Base-by-base conservation (phyloP, 768 basidiomycete species). In the Hypholoma fasciculare region DNA sequence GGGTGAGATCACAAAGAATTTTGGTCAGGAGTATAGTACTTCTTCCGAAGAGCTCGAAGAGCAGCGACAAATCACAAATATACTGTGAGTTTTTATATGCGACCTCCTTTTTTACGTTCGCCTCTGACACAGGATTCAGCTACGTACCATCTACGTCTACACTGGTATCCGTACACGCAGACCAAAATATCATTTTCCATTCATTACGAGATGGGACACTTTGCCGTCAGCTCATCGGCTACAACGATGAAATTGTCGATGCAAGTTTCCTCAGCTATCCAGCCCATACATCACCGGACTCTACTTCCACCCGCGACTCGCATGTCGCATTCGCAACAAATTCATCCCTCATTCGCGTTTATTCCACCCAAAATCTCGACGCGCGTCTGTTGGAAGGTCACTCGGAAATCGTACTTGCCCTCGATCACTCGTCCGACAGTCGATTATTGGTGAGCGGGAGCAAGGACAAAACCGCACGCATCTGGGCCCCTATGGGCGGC, bases 191-290 rank as follows among this genome's bases (percentile, higher is more conserved):
- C 64, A 80, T 95, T 48, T 94, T 94, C 74, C 87, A 95, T 71
- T 94, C 92, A 2, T 76, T 96, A 7, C 71, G 78, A n/a, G 83
- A 84, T 1, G 81, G 80, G 34, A 75, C 81, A 8, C 74, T 92
- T 23, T 76, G 80, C 2, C 88, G 91, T 16, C 96, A 98, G 65
- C 75, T 98, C 63, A 87, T 98, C 65, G 97, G 97, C 0, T 99
- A 90, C 80, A 98, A 98, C 71, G 97, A 99, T 72, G 96, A 98
- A 72, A 95, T 98, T 63, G 90, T 98, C 51, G 97, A 98, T 66
- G 84, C 88, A 4, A 79, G 83, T 26, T 93, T 95, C 74, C 80
- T 99, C 58, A 83, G 83, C 46, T 69, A 76, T 19, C 65, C 62
- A 7, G 63, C 62, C 27, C 61, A 66, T 6, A 30, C 62, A 0